Percentiles rank a stretch among this genome's conserved stretches.
Conservation (phyloP, 2,329 filamentous ascomycete genomes). For the Pseudogymnoascus sp. region DNA sequence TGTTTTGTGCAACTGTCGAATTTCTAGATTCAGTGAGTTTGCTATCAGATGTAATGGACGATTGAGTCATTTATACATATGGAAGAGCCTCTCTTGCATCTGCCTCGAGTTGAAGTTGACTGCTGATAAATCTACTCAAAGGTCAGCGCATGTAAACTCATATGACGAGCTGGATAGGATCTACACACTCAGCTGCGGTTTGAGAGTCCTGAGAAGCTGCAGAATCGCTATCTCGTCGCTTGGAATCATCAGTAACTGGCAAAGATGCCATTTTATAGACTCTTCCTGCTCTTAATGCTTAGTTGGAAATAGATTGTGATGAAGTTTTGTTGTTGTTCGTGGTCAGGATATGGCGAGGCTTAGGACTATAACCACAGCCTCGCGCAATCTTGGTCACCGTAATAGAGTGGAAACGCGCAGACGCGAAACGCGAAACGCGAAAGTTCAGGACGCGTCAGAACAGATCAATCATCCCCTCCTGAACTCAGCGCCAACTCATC, state of each 20-base stretch:
- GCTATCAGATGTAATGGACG: neutral
- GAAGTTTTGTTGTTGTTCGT: neutral
- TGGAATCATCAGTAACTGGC: neutral
- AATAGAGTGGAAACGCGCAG: slow-evolving; percentile 6
- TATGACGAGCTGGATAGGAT: slow-evolving; percentile 1
- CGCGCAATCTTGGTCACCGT: slow-evolving; percentile 4
- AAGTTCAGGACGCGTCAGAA: neutral
- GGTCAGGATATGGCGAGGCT: slow-evolving; percentile 1
- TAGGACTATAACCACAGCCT: neutral
- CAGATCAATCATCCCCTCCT: slow-evolving; percentile 8
- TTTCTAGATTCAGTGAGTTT: slow-evolving; percentile 47
- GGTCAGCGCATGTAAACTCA: slow-evolving; percentile 10
- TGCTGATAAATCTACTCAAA: slow-evolving; percentile 65
- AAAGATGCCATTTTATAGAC: neutral
- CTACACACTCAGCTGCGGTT: slow-evolving; percentile 38
- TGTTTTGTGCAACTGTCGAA: slow-evolving; percentile 88
- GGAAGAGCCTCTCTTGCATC: slow-evolving; percentile 92
- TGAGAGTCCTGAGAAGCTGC: slow-evolving; percentile 41
- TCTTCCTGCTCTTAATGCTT: neutral
- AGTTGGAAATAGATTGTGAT: neutral
- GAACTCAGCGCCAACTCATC: slow-evolving; percentile 5
- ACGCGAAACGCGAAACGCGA: slow-evolving; percentile 4
- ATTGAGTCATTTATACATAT: slow-evolving; percentile 53
- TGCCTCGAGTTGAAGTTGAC: slow-evolving; percentile 82
- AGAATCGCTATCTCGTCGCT: slow-evolving; percentile 6